Evolutionary conservation across 2,329 filamentous ascomycete genomes (phyloP).

Genomic region (Neonectria punicea): DNA sequence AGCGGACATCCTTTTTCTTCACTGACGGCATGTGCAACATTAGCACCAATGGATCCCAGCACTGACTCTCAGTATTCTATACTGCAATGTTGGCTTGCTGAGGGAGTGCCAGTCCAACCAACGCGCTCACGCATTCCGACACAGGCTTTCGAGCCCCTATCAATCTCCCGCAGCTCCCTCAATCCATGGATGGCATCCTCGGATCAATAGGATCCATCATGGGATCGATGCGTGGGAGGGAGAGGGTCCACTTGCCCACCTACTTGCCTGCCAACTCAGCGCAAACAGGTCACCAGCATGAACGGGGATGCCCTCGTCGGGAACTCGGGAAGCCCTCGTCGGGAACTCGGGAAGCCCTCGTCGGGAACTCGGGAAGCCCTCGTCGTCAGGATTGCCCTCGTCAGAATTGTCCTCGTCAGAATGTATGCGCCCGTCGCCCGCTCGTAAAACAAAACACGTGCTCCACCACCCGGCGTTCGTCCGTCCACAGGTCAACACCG

Average conservation of each 20-base stretch:
- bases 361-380: not conserved
- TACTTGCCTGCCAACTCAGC: not conserved
- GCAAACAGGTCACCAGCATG: not conserved
- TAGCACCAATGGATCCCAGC: not conserved
- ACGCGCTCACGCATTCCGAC: conserved; percentile 22
- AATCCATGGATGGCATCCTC: conserved; percentile 19
- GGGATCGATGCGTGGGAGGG: not conserved
- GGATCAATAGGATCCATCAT: conserved; percentile 24
- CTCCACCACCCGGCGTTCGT: not conserved
- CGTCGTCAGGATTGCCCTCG: not conserved
- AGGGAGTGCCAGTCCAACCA: conserved; percentile 21
- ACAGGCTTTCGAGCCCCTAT: conserved; percentile 17
- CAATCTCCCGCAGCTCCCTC: conserved; percentile 16
- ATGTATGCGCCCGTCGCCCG: not conserved
- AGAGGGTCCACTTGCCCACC: not conserved
- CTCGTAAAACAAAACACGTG: conserved; percentile 12
- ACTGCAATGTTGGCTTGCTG: not conserved
- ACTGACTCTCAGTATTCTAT: not conserved
- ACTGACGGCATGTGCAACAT: conserved; percentile 9
- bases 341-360: conserved; percentile 1
- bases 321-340: not conserved
- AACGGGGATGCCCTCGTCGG: conserved; percentile 6
- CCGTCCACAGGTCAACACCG: not conserved
- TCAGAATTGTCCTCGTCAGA: not conserved
- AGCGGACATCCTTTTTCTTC: not conserved